Evolutionary conservation across 495 filamentous ascomycete genomes (phyloP), one percentile per base, ranked within the genome.

Genomic region (Alectoria sarmentosa): DNA sequence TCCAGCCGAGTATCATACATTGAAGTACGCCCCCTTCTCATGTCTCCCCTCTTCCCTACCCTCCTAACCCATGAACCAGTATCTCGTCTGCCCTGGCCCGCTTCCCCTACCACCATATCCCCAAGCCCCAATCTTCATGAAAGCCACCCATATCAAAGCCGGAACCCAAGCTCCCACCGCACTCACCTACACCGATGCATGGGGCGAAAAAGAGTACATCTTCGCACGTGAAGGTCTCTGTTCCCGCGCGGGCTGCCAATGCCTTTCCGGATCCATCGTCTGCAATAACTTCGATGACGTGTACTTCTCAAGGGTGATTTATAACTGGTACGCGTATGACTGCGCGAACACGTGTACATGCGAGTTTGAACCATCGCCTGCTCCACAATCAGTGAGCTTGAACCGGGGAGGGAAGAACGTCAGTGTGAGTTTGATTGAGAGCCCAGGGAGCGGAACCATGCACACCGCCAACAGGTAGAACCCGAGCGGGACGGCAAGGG

Each of bases 171-270:
- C 21, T 23, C 19, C 38, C 38, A 32, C 56, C 34, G n/a, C 21
- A 11, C 32, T 59, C 34, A 37, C 3, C 34, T 59, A 59, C 26
- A 38, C 26, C 34, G 56, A 59, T 23, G 2, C 1, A 11, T 59
- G 21, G 34, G 38, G 34, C n/a, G 56, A 37, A 13, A 3, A 5
- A 38, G 56, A 59, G 14, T 37, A 38, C 34, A 59, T 59, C 17
- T 28, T 59, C 19, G 28, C 0, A 7, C 34, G 34, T 19, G 56
- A 59, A 38, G 56, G 56, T 39, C 56, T 59, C 38, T 59, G 56
- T 19, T 23, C 56, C 23, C 56, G 56, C 34, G 56, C 56, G 13
- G 56, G 56, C 56, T 59, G 56, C 56, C 15, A 59, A 39, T 59
- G 56, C 34, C 11, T 17, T 38, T 17, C 21, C 9, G 34, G 34